These are phyloP conservation scores for Trichoderma cornu-damae DNA, from an alignment of 2,329 filamentous ascomycete genomes.

Conservation along the genomic window DNA sequence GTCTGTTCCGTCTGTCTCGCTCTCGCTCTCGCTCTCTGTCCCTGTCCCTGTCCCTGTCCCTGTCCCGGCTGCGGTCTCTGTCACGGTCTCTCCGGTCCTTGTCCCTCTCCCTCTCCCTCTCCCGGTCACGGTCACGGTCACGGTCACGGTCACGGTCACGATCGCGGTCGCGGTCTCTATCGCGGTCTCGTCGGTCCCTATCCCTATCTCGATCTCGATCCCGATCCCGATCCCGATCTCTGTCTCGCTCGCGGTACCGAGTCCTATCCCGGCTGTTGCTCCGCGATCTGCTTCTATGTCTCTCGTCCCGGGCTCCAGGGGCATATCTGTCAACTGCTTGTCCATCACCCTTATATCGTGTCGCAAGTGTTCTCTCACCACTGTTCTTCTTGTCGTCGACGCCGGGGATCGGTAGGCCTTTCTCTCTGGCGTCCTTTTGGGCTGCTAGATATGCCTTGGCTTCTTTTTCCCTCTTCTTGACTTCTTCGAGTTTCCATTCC, in stretches of 20 bases:
- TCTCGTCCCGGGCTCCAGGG: constrained; percentile 40
- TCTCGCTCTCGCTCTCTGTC: constrained; percentile 9
- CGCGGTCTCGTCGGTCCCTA: constrained; percentile 32
- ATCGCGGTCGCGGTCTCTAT: constrained; percentile 36
- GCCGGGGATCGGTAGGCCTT: constrained; percentile 54
- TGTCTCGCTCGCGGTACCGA: constrained; percentile 36
- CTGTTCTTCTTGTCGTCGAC: constrained; percentile 48
- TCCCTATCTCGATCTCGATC: constrained; percentile 35
- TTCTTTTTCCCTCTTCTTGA: constrained; percentile 57
- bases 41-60: constrained; percentile 38
- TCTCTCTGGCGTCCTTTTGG: constrained; percentile 55
- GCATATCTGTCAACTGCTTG: constrained; percentile 42
- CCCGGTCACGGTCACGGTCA: constrained; percentile 33
- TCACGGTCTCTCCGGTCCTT: constrained; percentile 35
- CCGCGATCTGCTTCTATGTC: constrained; percentile 34
- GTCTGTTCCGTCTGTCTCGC: constrained; percentile 23
- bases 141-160: constrained; percentile 34
- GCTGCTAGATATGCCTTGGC: constrained; percentile 60
- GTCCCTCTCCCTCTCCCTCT: constrained; percentile 39
- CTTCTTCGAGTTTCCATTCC: constrained; percentile 56
- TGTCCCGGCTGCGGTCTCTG: constrained; percentile 32
- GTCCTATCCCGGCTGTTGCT: constrained; percentile 33
- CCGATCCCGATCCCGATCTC: constrained; percentile 28
- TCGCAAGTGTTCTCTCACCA: constrained; percentile 44
- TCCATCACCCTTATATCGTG: constrained; percentile 26